Percentiles rank a stretch among this genome's conserved stretches.
Conservation (phyloP, 176 grass and related monocot species). For the Dendrocalamus sinicus region DNA sequence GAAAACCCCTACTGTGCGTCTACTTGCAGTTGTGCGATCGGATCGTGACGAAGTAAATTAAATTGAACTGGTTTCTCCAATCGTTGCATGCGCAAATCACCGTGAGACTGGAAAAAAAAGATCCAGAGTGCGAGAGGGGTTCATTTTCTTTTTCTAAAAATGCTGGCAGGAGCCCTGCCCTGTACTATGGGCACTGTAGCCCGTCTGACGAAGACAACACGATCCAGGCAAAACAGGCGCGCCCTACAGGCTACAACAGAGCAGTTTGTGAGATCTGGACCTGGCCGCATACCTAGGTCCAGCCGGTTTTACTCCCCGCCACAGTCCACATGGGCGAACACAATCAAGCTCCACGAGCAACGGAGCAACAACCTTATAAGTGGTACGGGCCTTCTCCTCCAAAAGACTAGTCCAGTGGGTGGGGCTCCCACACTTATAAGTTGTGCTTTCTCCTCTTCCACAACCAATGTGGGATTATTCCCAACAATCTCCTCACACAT, state of each 20-base stretch:
- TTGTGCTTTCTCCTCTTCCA: too few species aligned
- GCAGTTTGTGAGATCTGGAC: too few species aligned
- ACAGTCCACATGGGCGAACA: too few species aligned
- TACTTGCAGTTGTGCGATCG: background rate
- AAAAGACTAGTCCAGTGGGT: too few species aligned
- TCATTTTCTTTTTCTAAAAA: background rate
- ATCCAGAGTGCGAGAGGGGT: background rate
- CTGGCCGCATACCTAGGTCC: too few species aligned
- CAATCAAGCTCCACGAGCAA: too few species aligned
- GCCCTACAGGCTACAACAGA: background rate
- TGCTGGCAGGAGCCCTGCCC: background rate
- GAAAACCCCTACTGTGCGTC: background rate
- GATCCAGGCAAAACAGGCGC: background rate
- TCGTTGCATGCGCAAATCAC: background rate
- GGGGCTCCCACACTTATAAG: too few species aligned
- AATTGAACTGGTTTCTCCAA: background rate
- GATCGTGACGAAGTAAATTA: background rate
- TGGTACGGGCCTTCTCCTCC: too few species aligned
- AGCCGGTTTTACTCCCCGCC: too few species aligned
- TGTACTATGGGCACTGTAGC: background rate
- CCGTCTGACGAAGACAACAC: background rate
- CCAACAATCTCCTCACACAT: too few species aligned
- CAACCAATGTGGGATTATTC: too few species aligned
- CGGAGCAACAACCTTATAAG: too few species aligned
- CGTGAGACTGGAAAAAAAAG: background rate